These are phyloP conservation scores for Aspergillus aculeatus DNA, from an alignment of 2,329 filamentous ascomycete species.

Conservation along the genomic window DNA sequence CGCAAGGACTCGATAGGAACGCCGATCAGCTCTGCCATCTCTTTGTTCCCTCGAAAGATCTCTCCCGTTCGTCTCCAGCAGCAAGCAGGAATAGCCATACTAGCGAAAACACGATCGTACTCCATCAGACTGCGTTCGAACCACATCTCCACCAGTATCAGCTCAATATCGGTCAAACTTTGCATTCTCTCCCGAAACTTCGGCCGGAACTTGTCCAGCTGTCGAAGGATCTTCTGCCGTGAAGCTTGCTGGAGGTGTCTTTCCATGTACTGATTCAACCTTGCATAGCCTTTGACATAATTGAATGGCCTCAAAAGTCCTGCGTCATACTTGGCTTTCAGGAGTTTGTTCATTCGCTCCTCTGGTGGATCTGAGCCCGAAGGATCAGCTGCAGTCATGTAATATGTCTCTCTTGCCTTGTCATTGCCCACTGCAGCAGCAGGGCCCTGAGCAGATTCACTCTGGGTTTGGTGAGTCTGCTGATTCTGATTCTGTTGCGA, in stretches of 20 bases:
- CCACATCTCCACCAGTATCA: conserved; percentile 98
- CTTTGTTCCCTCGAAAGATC: conserved; percentile 95
- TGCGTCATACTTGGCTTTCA: conserved; percentile 94
- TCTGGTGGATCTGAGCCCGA: conserved; percentile 83
- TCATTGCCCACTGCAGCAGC: conserved; percentile 64
- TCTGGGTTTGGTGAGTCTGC: conserved; percentile 34
- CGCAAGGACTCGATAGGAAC: conserved; percentile 86
- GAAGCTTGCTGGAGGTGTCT: conserved; percentile 77
- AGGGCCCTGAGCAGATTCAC: conserved; percentile 60
- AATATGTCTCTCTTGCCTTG: conserved; percentile 76
- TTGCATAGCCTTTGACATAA: conserved; percentile 93
- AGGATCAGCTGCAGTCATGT: conserved; percentile 93
- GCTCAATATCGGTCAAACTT: conserved; percentile 84
- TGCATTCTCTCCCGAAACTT: conserved; percentile 97
- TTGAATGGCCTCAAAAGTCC: conserved; percentile 95
- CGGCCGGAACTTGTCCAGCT: conserved; percentile 88
- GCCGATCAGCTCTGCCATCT: conserved; percentile 95
- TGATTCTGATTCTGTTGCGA: conserved; percentile 33
- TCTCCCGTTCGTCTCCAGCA: conserved; percentile 96
- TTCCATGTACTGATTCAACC: conserved; percentile 88
- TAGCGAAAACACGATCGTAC: conserved; percentile 96
- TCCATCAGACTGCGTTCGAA: conserved; percentile 96
- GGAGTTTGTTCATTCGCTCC: conserved; percentile 89
- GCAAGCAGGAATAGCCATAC: conserved; percentile 97
- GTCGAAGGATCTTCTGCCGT: conserved; percentile 86